These are phyloP conservation scores for Trichoderma erinaceum DNA, from an alignment of 495 filamentous ascomycete species.

Conservation along the genomic window DNA sequence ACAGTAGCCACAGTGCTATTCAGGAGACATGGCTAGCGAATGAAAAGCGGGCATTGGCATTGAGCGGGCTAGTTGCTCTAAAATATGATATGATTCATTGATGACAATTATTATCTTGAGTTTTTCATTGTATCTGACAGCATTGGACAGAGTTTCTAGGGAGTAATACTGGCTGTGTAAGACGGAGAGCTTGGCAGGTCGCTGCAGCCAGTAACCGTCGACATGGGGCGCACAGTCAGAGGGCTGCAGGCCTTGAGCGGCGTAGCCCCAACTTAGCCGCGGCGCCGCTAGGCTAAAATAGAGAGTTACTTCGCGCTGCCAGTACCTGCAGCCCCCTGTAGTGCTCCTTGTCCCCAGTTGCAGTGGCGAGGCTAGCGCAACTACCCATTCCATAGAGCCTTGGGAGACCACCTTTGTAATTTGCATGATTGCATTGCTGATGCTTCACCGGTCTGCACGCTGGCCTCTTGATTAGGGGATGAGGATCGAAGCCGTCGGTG, in stretches of 20 bases:
- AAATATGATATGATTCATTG: background rate
- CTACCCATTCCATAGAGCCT: slow-evolving; percentile 1
- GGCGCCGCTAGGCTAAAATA: background rate
- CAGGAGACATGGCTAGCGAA: background rate
- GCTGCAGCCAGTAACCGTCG: background rate
- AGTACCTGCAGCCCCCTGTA: slow-evolving; percentile 6
- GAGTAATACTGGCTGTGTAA: background rate
- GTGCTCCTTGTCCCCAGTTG: background rate
- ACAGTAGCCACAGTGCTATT: background rate
- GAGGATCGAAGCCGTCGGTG: background rate
- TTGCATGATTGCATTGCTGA: slow-evolving; percentile 1
- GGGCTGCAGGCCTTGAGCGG: background rate
- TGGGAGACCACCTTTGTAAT: slow-evolving; percentile 12
- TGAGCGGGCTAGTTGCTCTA: background rate
- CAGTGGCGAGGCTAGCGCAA: slow-evolving; percentile 12
- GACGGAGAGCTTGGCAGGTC: background rate
- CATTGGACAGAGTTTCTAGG: too few species aligned
- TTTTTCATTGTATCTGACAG: too few species aligned
- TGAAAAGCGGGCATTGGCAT: background rate
- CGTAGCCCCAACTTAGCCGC: background rate
- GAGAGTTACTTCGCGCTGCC: background rate
- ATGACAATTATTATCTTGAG: background rate
- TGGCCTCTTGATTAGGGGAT: slow-evolving; percentile 4
- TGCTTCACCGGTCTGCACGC: slow-evolving; percentile 10
- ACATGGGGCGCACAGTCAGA: background rate